phyloP scores from a whole-genome alignment of 116 monocot genomes.

The Zostera marina region DNA sequence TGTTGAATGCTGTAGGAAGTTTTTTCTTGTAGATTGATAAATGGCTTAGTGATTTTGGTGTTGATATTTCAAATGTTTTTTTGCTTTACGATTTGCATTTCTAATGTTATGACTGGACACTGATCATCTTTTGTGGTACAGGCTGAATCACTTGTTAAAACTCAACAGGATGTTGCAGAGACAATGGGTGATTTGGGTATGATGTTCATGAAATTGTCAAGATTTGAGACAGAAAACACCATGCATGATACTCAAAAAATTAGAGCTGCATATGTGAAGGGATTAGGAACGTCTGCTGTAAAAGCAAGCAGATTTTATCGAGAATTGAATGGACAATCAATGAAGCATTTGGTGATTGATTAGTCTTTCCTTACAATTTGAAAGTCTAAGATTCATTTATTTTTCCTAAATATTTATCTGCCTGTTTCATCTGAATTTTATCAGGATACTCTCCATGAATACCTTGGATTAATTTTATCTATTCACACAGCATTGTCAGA shows the following conservation, averaged over 20 bases:
- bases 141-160: slow-evolving; percentile 84
- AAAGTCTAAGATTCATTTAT: not conserved
- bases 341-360: slow-evolving; percentile 61
- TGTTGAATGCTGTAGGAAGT: too few relatives aligned
- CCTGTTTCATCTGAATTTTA: not conserved
- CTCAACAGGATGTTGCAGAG: slow-evolving; percentile 77
- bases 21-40: too few relatives aligned
- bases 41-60: too few relatives aligned
- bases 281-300: slow-evolving; percentile 65
- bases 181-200: slow-evolving; percentile 81
- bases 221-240: slow-evolving; percentile 79
- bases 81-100: too few relatives aligned
- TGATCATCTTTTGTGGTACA: slow-evolving; percentile 6
- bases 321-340: slow-evolving; percentile 67
- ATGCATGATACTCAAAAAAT: slow-evolving; percentile 42
- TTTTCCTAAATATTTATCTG: not conserved
- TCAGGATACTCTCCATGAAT: slow-evolving; percentile 78
- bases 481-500: slow-evolving; percentile 64
- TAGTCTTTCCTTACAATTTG: not conserved
- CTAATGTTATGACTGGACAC: not conserved
- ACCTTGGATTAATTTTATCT: slow-evolving; percentile 61
- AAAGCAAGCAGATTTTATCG: slow-evolving; percentile 74
- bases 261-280: slow-evolving; percentile 45
- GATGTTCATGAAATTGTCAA: slow-evolving; percentile 68
- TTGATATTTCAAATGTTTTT: too few relatives aligned